Evolutionary conservation across 805 yeast genomes (phyloP), one percentile per base, ranked within the genome.

Genomic region (Vanderwaltozyma polyspora): DNA sequence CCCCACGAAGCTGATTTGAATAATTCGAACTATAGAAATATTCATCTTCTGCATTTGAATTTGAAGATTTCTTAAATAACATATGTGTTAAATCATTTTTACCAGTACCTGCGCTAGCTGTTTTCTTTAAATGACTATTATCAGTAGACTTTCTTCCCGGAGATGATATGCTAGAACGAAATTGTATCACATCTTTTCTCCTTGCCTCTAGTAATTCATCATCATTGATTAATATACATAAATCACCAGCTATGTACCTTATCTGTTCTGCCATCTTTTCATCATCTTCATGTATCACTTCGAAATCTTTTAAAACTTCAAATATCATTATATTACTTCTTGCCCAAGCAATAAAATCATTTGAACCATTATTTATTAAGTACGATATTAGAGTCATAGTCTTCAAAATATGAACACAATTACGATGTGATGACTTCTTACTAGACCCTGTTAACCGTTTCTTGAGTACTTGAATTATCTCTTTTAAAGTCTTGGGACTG

Each of bases 321-420:
- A 35, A 51, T 43, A 37, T 40, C 38, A 28, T 48, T 41, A 34
- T 44, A 43, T 36, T 55, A 23, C 64, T 54, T 35, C 59, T 59
- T 38, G 65, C 43, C 75, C 79, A 74, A 5, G 52, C 41, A 10
- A 67, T 57, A 48, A 73, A 74, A 13, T 62, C 69, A 19, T 48
- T 50, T 0, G 79, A 70, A 0, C 81, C 81, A 25, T 72, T 68
- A 37, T 73, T 67, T 14, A 74, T 41, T 23, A 73, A 45, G 39
- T 70, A 74, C 22, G 68, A 59, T 3, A 73, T 57, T 11, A 76
- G 64, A 0, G 80, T 70, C 13, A 74, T 49, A 2, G 73, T 63
- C 47, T 75, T 76, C 34, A 72, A 45, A 0, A 72, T 46, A 22
- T 59, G 63, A 8, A 63, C 43, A 44, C 69, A 58, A 31, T 60